Conservation (phyloP, 768 basidiomycete species). For the Russula emetica region DNA sequence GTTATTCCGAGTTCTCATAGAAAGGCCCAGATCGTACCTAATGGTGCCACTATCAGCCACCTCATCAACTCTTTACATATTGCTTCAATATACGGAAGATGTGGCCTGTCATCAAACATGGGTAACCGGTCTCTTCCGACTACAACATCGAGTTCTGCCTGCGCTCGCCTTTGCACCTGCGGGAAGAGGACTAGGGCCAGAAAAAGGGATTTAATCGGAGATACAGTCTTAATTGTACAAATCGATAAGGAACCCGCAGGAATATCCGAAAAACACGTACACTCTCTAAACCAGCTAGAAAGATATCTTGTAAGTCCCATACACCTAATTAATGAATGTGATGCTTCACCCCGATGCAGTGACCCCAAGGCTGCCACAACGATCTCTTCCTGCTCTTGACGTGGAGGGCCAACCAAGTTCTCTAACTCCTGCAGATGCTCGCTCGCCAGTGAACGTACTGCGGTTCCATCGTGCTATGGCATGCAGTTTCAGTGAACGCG, state of each 20-base stretch:
- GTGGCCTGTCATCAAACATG: conserved; percentile 28
- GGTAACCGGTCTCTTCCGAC: conserved; percentile 32
- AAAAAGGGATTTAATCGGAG: conserved; percentile 6
- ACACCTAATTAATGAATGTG: not conserved
- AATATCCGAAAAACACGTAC: not conserved
- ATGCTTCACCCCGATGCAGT: not conserved
- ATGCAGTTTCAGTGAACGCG: not conserved
- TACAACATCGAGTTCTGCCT: conserved; percentile 32
- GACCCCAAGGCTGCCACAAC: conserved; percentile 2
- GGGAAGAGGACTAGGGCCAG: conserved; percentile 12
- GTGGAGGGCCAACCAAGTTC: not conserved
- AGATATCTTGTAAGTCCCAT: not conserved
- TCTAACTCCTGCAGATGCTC: conserved; percentile 10
- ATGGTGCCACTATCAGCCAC: not conserved
- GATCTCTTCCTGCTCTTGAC: not conserved
- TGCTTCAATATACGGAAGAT: not conserved
- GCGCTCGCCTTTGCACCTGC: conserved; percentile 17
- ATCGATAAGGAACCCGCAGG: not conserved
- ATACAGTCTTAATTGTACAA: conserved; percentile 1
- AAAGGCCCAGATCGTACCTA: conserved; percentile 12
- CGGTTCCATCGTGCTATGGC: conserved; percentile 8
- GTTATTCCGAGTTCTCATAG: too few relatives aligned
- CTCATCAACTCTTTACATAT: not conserved
- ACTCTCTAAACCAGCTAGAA: conserved; percentile 14
- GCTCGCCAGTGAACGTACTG: conserved; percentile 7